Percentiles rank a stretch among this genome's conserved stretches.
Evolutionary conservation across 208 protist genomes (phyloP).

Genomic region (Leishmania aethiopica): DNA sequence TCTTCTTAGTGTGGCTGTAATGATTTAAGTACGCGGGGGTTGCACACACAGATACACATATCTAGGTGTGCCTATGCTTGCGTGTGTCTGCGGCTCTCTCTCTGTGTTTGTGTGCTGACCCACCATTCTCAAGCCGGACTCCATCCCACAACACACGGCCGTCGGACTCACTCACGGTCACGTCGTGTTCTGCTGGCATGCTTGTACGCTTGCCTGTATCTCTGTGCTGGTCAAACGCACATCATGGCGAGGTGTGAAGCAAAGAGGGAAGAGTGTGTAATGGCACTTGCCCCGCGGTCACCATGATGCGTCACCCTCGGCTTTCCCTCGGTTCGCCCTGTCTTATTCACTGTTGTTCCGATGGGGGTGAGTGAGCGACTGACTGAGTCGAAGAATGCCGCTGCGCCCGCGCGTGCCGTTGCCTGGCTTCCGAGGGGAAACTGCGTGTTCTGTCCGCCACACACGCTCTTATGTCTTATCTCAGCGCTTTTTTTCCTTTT

Average conservation of each 20-base stretch:
- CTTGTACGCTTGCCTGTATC: neutral
- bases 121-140: neutral
- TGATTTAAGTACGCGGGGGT: neutral
- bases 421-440: neutral
- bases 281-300: neutral
- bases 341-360: neutral
- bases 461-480: neutral
- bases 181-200: neutral
- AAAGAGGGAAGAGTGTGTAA: neutral
- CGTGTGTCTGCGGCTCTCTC: neutral
- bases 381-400: neutral
- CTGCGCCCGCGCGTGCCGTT: neutral
- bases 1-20: neutral
- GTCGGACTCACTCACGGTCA: neutral
- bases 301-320: neutral
- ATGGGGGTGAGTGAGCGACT: neutral
- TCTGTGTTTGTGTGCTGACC: neutral
- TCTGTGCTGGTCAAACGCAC: neutral
- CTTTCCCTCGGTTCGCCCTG: neutral
- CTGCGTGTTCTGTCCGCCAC: neutral
- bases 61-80: neutral
- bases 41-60: neutral
- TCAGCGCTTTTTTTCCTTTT: neutral
- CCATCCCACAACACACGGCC: neutral
- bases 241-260: neutral